phyloP scores from a whole-genome alignment of 176 grass and related monocot species.

The Chloris gayana region DNA sequence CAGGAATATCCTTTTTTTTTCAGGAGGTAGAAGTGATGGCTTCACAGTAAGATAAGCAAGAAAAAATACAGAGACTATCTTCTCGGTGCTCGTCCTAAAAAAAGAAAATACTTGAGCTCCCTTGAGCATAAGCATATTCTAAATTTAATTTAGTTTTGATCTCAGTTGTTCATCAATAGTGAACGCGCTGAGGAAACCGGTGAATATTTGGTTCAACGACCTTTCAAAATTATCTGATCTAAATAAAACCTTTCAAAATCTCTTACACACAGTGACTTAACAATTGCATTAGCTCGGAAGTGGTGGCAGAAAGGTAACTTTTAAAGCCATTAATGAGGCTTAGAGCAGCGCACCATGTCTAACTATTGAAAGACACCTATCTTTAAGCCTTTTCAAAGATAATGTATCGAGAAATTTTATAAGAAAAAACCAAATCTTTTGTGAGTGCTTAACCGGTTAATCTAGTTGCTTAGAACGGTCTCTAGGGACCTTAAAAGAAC shows the following conservation, averaged over 20 bases:
- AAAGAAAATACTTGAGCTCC: background rate
- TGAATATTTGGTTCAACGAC: background rate
- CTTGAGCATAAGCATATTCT: background rate
- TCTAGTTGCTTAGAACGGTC: slow-evolving; percentile 17
- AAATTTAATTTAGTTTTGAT: background rate
- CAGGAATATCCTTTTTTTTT: background rate
- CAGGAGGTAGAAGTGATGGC: background rate
- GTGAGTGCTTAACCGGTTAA: slow-evolving; percentile 19
- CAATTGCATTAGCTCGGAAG: background rate
- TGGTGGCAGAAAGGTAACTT: slow-evolving; percentile 10
- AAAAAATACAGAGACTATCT: background rate
- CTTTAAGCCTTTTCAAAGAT: slow-evolving; percentile 23
- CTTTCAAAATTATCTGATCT: background rate
- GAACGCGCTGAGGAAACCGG: background rate
- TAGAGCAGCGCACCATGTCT: slow-evolving; percentile 17
- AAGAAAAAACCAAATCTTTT: background rate
- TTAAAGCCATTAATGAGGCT: slow-evolving; percentile 4
- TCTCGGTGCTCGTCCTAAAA: too few species aligned
- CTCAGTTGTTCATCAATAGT: background rate
- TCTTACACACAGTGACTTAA: background rate
- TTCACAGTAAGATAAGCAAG: background rate
- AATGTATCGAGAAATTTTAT: slow-evolving; percentile 2
- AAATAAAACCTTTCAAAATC: background rate
- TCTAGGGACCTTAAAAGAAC: slow-evolving; percentile 37
- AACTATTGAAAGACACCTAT: slow-evolving; percentile 7